phyloP scores from a whole-genome alignment of 108 stramenopile species.

The Seminavis robusta region DNA sequence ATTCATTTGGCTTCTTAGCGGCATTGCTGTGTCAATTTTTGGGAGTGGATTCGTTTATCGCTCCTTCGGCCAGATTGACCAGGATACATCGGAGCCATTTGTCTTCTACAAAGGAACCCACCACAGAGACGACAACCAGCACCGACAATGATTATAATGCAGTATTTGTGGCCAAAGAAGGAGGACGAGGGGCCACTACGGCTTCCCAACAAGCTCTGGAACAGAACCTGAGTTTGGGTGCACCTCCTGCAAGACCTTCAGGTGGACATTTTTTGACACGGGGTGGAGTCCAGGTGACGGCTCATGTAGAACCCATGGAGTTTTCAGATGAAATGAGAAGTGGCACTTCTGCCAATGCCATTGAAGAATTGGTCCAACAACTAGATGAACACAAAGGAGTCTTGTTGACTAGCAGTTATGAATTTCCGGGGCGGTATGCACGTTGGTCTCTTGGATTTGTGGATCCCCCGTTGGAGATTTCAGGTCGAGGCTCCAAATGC shows the following conservation, averaged over 20 bases:
- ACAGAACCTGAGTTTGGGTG: slow-evolving; percentile 65
- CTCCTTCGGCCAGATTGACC: too few species aligned
- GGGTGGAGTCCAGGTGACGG: slow-evolving; percentile 86
- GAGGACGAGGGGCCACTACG: slow-evolving; percentile 56
- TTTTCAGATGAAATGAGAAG: slow-evolving; percentile 25
- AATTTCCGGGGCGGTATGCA: slow-evolving; percentile 95
- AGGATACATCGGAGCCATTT: too few species aligned
- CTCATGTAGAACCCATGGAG: slow-evolving; percentile 57
- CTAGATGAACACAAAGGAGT: slow-evolving; percentile 85
- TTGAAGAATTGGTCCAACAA: slow-evolving; percentile 83
- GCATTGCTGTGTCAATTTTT: too few species aligned
- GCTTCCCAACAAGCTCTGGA: slow-evolving; percentile 61
- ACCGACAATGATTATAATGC: slow-evolving; percentile 39
- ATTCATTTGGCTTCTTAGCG: too few species aligned
- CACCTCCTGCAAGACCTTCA: slow-evolving; percentile 69
- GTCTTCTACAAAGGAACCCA: too few species aligned
- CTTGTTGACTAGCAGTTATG: slow-evolving; percentile 85
- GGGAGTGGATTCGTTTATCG: too few species aligned
- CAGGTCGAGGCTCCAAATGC: slow-evolving; percentile 75
- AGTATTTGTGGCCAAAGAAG: slow-evolving; percentile 50
- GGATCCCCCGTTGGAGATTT: slow-evolving; percentile 91
- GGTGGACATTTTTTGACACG: slow-evolving; percentile 81
- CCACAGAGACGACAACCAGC: too few species aligned
- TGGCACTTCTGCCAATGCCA: slow-evolving; percentile 42
- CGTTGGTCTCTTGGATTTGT: slow-evolving; percentile 92